phyloP scores from a whole-genome alignment of 306 rosid genomes.

The Gleditsia sinensis region DNA sequence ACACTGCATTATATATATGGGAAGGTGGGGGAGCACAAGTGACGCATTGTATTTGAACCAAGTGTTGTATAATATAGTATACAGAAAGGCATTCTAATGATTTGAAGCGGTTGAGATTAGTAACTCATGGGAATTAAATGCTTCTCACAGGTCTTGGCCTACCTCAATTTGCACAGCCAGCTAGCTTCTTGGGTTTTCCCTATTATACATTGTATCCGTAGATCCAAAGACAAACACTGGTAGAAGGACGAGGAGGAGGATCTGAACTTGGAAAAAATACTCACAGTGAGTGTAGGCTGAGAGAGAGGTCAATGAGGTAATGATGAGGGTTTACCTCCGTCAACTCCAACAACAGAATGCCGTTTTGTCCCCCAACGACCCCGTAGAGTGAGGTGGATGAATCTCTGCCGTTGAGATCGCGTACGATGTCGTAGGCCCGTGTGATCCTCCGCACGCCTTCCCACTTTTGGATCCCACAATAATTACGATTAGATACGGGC shows the following conservation, averaged over 20 bases:
- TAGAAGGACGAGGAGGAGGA: background rate
- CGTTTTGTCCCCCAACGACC: constrained; percentile 59
- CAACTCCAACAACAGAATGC: constrained; percentile 42
- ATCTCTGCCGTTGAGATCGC: background rate
- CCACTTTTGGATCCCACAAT: constrained; percentile 46
- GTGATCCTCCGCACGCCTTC: constrained; percentile 35
- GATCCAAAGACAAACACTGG: too few relatives aligned
- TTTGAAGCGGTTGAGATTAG: constrained; percentile 1
- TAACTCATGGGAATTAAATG: background rate
- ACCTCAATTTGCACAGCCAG: constrained; percentile 19
- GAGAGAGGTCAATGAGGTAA: background rate
- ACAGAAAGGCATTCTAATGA: background rate
- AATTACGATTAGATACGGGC: constrained; percentile 59
- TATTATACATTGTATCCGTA: too few relatives aligned
- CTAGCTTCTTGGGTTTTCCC: constrained; percentile 26
- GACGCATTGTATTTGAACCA: constrained; percentile 18
- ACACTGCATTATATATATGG: background rate
- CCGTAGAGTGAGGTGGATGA: background rate
- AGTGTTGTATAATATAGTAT: background rate
- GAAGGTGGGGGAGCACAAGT: constrained; percentile 19
- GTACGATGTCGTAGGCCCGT: constrained; percentile 13
- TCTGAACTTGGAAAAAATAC: too few relatives aligned
- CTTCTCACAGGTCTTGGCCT: background rate
- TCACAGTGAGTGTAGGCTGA: background rate
- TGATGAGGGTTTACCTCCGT: constrained; percentile 31